These are phyloP conservation scores for Aspergillus sp. DNA, from an alignment of 2,329 filamentous ascomycete genomes.

Conservation along the genomic window DNA sequence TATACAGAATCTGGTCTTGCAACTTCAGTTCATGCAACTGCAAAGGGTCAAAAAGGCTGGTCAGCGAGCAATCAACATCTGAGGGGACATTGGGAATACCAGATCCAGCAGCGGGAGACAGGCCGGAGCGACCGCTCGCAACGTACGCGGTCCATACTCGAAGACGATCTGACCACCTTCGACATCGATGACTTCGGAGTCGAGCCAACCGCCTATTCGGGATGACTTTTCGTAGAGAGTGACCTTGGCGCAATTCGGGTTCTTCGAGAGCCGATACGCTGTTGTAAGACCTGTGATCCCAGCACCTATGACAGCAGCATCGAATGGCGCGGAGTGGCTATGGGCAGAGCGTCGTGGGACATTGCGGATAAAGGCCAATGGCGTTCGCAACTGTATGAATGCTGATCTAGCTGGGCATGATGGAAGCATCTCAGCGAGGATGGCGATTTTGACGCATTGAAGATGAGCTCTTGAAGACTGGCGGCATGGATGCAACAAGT, in stretches of 20 bases:
- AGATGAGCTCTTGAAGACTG: neutral
- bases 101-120: slow-evolving; percentile 72
- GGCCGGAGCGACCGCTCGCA: slow-evolving; percentile 63
- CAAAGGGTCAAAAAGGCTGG: slow-evolving; percentile 12
- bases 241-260: slow-evolving; percentile 71
- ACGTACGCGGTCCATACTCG: slow-evolving; percentile 80
- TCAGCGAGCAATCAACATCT: neutral
- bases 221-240: slow-evolving; percentile 77
- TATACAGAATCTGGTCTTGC: slow-evolving; percentile 60
- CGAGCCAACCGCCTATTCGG: slow-evolving; percentile 82
- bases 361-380: slow-evolving; percentile 23
- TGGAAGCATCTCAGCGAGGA: slow-evolving; percentile 34
- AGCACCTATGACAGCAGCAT: slow-evolving; percentile 74
- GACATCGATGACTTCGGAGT: slow-evolving; percentile 64
- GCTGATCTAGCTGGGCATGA: slow-evolving; percentile 29
- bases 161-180: slow-evolving; percentile 71
- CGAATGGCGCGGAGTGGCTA: slow-evolving; percentile 31
- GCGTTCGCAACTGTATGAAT: slow-evolving; percentile 25
- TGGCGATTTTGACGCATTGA: slow-evolving; percentile 5
- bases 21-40: slow-evolving; percentile 65
- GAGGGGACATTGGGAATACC: slow-evolving; percentile 55
- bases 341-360: slow-evolving; percentile 28
- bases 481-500: slow-evolving; percentile 3
- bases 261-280: slow-evolving; percentile 74
- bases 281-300: slow-evolving; percentile 81